Evolutionary conservation across 352 stramenopile species (phyloP), one percentile per base, ranked within the genome.

Genomic region (Elongisporangium prolatum): DNA sequence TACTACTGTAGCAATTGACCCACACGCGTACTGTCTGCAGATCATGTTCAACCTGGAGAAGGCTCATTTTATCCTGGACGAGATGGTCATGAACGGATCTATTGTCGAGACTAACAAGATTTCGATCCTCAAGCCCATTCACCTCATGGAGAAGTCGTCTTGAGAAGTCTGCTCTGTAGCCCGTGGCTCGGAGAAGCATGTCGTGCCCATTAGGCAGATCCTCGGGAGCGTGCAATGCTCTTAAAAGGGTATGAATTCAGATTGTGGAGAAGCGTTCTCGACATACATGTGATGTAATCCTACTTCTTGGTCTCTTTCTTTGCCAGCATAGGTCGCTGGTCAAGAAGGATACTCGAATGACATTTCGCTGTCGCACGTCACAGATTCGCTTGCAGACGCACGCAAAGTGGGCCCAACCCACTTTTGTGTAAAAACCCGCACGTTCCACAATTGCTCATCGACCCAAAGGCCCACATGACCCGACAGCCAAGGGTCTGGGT

Each of bases 31-130:
- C n/a, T 50, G 28, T 20, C n/a, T 50, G 28, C 14, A 96, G 86
- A 93, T 96, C 70, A 96, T 96, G 88, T 96, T 96, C 64, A 96
- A 96, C 67, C 67, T 96, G 58, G 88, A 96, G 64, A 96, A 96
- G 64, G 88, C 87, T 48, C 88, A 96, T 64, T 96, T 95, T 61
- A 93, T 96, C 53, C 61, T 95, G 52, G 87, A 97, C 68, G 88
- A 97, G 71, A 99, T 99, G 96, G 92, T 99, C 54, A 98, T 98
- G 86, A 99, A 99, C 85, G 98, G 98, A 25, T 98, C 96, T 69
- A 97, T 99, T 60, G 96, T 99, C 52, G 97, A 99, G 71, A 98
- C 97, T 21, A 99, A 99, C 82, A 99, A 99, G 68, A 84, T 95
- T 48, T 99, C 98, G 65, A 96, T 99, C 61, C 82, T 99, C 56